Evolutionary conservation across 1,139 yeast genomes (phyloP), one percentile per base, ranked within the genome.

Genomic region (Blastobotrys elegans): DNA sequence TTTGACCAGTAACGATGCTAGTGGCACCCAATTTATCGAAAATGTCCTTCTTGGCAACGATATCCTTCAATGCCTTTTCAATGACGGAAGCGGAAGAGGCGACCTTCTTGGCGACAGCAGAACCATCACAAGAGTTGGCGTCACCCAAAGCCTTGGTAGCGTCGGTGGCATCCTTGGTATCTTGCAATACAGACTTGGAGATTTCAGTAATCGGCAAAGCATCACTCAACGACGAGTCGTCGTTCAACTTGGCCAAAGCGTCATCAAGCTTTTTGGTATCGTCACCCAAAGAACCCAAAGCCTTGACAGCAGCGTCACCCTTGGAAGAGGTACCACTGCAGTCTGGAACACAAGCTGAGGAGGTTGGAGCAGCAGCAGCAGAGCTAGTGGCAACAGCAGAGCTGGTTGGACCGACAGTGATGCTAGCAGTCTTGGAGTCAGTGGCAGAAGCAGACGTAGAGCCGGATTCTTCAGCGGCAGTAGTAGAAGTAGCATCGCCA

Each of bases 121-220:
- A 2, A 20, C 35, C 39, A 18, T 46, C 46, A 36, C 49, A 46
- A 7, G 42, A 34, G 21, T 22, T 14, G 10, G 42, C 30, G 21
- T 31, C 17, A 13, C 38, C 44, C 22, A 46, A 31, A 10, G 37
- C 14, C 17, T 26, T 24, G 13, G 41, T 10, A n/a, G 45, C 43
- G 4, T 11, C 16, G 30, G 39, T 46, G 18, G 36, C 37, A 32
- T 40, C 43, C 24, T 46, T 17, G 35, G 42, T 37, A 31, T 36
- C 40, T 13, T 13, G 18, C 29, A 41, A 34, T 10, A 40, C 45
- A 26, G 39, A 29, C 8, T 18, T 10, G 24, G 49, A 35, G 31
- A 36, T 18, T 11, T 30, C 26, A 30, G 35, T 33, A 27, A 46
- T 41, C 41, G 49, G 49, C 32, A 41, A 33, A 11, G 46, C 49